Evolutionary conservation across 2,329 filamentous ascomycete genomes (phyloP).

Genomic region (Aspergillus sp.): DNA sequence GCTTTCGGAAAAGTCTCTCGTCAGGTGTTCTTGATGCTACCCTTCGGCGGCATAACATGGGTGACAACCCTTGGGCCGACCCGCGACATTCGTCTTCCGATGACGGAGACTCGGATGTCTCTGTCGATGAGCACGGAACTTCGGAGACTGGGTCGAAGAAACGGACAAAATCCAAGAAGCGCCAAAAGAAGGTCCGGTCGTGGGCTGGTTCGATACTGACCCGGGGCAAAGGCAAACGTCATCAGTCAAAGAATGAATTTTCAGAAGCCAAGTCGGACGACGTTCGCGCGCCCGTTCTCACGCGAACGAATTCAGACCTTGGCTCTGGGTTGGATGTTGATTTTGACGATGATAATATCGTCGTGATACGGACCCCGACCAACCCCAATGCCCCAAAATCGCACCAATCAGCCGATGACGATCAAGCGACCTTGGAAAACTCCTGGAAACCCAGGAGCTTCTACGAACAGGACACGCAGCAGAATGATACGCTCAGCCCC

Average conservation of each 20-base stretch:
- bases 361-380: conserved; percentile 45
- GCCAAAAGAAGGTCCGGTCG: conserved; percentile 71
- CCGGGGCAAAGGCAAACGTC: conserved; percentile 45
- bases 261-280: conserved; percentile 34
- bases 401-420: conserved; percentile 14
- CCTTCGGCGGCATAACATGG: conserved; percentile 16
- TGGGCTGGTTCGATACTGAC: conserved; percentile 54
- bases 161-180: conserved; percentile 44
- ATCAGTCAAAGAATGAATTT: conserved; percentile 41
- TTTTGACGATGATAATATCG: conserved; percentile 50
- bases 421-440: conserved; percentile 28
- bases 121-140: conserved; percentile 21
- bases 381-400: conserved; percentile 32
- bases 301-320: conserved; percentile 40
- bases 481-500: conserved; percentile 67
- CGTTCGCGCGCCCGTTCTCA: conserved; percentile 43
- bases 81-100: conserved; percentile 28
- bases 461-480: conserved; percentile 39
- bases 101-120: conserved; percentile 27
- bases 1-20: conserved; percentile 29
- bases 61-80: conserved; percentile 23
- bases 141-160: conserved; percentile 28
- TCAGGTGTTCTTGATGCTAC: conserved; percentile 26
- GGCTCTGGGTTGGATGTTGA: conserved; percentile 44
- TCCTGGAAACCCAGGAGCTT: conserved; percentile 45